Evolutionary conservation across 176 grass and related monocot species (phyloP).

Genomic region (Musa troglodytarum): DNA sequence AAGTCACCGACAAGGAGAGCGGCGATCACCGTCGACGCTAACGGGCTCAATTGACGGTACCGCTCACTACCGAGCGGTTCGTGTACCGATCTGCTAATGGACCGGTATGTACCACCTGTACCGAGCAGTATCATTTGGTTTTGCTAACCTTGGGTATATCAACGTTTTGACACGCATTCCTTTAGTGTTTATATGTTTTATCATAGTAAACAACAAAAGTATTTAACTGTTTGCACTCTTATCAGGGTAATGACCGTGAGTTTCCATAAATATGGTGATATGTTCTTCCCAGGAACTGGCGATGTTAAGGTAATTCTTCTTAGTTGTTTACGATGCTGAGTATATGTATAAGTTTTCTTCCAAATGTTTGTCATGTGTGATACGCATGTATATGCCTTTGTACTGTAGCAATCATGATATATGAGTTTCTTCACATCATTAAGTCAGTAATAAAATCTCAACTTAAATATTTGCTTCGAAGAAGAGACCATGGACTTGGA

Average conservation of each 20-base stretch:
- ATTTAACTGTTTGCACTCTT: constrained; percentile 16
- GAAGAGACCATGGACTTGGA: no score
- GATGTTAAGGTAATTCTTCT: constrained; percentile 71
- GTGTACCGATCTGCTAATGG: no score
- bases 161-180: neutral
- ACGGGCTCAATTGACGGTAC: no score
- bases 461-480: no score
- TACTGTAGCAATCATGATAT: neutral
- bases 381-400: neutral
- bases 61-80: no score
- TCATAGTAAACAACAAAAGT: constrained; percentile 11
- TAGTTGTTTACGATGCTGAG: neutral
- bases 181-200: neutral
- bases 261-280: constrained; percentile 90
- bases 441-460: no score
- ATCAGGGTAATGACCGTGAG: constrained; percentile 98
- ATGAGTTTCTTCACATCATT: neutral
- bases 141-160: neutral
- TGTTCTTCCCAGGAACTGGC: constrained; percentile 95
- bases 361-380: neutral
- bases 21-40: no score
- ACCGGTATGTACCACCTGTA: no score
- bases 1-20: no score
- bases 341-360: neutral
- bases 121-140: no score